phyloP scores from a whole-genome alignment of 176 grass and related monocot genomes.

The Aegilops longissima region DNA sequence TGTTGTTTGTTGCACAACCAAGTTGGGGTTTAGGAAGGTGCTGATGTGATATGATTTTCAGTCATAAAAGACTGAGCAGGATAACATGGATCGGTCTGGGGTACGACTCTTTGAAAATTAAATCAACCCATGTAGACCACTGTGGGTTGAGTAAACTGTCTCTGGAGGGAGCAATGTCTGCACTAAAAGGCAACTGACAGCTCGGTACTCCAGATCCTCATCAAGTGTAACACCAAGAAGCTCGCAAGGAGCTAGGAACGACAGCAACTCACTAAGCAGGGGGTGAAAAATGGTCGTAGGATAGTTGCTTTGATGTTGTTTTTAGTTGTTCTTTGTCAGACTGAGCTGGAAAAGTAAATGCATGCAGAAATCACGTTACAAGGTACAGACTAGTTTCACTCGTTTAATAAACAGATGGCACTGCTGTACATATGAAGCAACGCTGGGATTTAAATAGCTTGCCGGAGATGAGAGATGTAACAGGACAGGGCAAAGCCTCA shows the following conservation, averaged over 20 bases:
- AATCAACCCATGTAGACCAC: no score
- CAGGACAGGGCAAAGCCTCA: not conserved
- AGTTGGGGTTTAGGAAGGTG: not conserved
- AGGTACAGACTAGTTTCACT: no score
- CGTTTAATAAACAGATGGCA: not conserved
- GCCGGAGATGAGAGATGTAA: not conserved
- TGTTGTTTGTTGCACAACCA: not conserved
- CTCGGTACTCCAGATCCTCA: not conserved
- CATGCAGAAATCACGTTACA: no score
- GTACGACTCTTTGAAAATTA: no score
- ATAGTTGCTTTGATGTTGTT: no score
- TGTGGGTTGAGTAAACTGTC: not conserved
- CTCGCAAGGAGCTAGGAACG: no score
- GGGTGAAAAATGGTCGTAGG: no score
- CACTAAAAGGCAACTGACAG: not conserved
- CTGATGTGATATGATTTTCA: not conserved
- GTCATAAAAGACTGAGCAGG: not conserved
- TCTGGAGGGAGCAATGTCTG: not conserved
- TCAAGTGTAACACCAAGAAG: not conserved
- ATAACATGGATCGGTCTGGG: no score
- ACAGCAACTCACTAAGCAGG: no score
- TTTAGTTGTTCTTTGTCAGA: no score
- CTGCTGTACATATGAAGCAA: not conserved
- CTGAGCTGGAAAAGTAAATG: no score
- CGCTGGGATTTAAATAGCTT: not conserved